Conservation (phyloP, 768 basidiomycete genomes). For the Termitomyces sp. region DNA sequence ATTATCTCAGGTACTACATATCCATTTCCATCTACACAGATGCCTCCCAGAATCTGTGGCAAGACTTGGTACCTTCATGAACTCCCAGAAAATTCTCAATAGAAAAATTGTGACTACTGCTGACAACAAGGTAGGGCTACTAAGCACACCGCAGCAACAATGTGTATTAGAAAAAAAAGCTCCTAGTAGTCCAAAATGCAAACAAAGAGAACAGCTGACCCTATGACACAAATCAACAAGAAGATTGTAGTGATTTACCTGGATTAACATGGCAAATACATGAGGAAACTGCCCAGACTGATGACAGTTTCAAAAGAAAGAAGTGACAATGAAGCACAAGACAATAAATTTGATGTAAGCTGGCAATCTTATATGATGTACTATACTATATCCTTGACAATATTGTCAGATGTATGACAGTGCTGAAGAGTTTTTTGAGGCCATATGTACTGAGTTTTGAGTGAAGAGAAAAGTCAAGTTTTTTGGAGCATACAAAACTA, state of each 20-base stretch:
- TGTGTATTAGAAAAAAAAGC: conserved; percentile 11
- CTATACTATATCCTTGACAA: no score
- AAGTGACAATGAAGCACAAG: no score
- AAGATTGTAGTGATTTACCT: not conserved
- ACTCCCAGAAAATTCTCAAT: not conserved
- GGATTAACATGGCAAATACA: not conserved
- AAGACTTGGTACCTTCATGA: not conserved
- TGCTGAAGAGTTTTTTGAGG: no score
- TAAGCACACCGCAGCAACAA: not conserved
- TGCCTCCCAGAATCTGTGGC: not conserved
- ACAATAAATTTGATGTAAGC: not conserved
- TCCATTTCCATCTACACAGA: not conserved
- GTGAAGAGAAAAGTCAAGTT: not conserved
- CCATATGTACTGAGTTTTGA: no score
- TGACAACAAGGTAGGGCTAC: not conserved
- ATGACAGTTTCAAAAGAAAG: not conserved
- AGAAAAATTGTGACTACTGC: not conserved
- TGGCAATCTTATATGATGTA: no score
- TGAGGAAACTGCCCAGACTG: not conserved
- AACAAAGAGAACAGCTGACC: not conserved
- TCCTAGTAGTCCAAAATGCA: not conserved
- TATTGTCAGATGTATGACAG: no score
- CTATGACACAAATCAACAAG: not conserved
- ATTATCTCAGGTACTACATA: not conserved
- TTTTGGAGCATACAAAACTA: not conserved